These are phyloP conservation scores for Nakaseomyces nivariensis DNA, from an alignment of 1,139 yeast genomes.

Conservation along the genomic window DNA sequence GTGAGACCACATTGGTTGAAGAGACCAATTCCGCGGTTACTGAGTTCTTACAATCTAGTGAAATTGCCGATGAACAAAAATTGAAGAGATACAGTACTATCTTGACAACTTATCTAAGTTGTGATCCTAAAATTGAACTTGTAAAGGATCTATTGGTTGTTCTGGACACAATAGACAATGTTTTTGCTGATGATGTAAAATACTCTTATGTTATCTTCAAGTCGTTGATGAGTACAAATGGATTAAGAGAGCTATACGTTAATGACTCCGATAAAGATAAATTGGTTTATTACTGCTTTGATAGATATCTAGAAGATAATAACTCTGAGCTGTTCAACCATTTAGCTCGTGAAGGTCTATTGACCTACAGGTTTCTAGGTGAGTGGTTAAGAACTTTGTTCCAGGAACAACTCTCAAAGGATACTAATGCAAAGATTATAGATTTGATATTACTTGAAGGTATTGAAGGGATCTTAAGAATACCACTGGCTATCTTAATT, in stretches of 20 bases:
- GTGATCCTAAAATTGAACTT: constrained; percentile 53
- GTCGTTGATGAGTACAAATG: constrained; percentile 71
- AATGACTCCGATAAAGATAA: constrained; percentile 89
- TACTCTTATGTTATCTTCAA: constrained; percentile 66
- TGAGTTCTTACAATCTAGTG: neutral
- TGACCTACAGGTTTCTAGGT: constrained; percentile 1
- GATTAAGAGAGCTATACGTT: constrained; percentile 57
- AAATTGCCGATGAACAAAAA: neutral
- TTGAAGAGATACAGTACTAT: constrained; percentile 31
- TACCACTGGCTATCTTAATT: constrained; percentile 68
- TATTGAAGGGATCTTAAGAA: constrained; percentile 66
- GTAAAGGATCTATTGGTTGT: constrained; percentile 74
- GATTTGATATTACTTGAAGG: constrained; percentile 88
- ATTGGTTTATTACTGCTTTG: constrained; percentile 73
- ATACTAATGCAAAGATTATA: constrained; percentile 69
- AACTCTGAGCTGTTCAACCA: constrained; percentile 50
- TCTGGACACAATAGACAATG: constrained; percentile 34
- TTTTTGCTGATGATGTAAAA: constrained; percentile 5
- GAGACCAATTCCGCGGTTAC: neutral
- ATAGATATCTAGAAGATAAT: constrained; percentile 54
- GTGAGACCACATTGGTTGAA: neutral
- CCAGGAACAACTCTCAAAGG: constrained; percentile 58
- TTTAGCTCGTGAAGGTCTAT: constrained; percentile 69
- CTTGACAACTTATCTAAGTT: constrained; percentile 72
- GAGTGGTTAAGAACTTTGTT: constrained; percentile 2